Evolutionary conservation across 129 eudicot genomes (phyloP).

Genomic region (Smallanthus sonchifolius): DNA sequence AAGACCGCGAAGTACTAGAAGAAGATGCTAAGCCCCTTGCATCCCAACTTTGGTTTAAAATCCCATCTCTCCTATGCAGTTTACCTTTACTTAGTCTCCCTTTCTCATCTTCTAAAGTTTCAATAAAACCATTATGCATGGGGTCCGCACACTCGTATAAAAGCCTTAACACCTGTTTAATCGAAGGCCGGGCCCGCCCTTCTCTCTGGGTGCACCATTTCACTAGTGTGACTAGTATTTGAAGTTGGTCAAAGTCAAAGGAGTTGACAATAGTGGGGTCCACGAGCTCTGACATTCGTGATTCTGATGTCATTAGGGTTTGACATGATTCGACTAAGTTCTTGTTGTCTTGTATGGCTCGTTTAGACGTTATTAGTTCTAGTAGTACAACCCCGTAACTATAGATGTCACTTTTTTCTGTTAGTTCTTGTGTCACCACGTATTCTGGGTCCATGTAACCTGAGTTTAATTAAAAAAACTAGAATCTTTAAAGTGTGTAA

Average conservation of each 20-base stretch:
- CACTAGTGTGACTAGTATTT: constrained; percentile 47
- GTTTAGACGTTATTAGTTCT: constrained; percentile 69
- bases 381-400: constrained; percentile 85
- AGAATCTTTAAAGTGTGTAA: constrained; percentile 11
- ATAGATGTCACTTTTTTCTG: constrained; percentile 92
- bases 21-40: constrained; percentile 78
- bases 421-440: constrained; percentile 68
- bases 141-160: constrained; percentile 83
- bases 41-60: constrained; percentile 52
- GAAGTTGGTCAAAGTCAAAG: constrained; percentile 78
- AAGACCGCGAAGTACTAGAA: constrained; percentile 77
- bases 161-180: constrained; percentile 86
- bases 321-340: constrained; percentile 83
- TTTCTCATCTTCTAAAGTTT: constrained; percentile 73
- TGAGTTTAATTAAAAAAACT: constrained; percentile 18
- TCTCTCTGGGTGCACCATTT: constrained; percentile 88
- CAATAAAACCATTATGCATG: constrained; percentile 71
- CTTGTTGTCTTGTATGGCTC: constrained; percentile 71
- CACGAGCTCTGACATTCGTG: constrained; percentile 57
- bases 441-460: constrained; percentile 99
- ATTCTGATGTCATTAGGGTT: constrained; percentile 43
- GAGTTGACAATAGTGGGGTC: constrained; percentile 65
- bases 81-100: constrained; percentile 64
- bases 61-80: constrained; percentile 48
- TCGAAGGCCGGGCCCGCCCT: constrained; percentile 74